These are phyloP conservation scores for Solanum okadae DNA, from an alignment of 257 asterid species.

Conservation along the genomic window DNA sequence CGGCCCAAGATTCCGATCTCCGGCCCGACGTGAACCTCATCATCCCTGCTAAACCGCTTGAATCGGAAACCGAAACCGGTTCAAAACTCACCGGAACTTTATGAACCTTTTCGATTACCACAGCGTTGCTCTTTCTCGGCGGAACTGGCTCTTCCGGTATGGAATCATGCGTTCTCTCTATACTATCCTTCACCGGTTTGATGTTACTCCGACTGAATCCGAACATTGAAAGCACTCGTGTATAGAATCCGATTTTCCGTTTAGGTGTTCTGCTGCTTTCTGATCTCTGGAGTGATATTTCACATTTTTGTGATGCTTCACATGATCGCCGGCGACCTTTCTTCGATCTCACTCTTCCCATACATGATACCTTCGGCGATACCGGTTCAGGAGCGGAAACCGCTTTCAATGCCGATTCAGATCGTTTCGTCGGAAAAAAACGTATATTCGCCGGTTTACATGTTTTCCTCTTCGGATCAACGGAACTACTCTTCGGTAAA, in stretches of 20 bases:
- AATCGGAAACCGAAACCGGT: constrained; percentile 25
- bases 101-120: constrained; percentile 9
- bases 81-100: constrained; percentile 19
- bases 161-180: constrained; percentile 17
- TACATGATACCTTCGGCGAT: constrained; percentile 90
- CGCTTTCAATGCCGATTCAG: constrained; percentile 34
- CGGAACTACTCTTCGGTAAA: constrained; percentile 53
- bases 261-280: constrained; percentile 18
- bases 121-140: constrained; percentile 24
- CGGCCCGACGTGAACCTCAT: constrained; percentile 65
- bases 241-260: constrained; percentile 37
- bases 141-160: constrained; percentile 15
- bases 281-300: constrained; percentile 15
- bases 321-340: constrained; percentile 53
- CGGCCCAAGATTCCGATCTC: constrained; percentile 45
- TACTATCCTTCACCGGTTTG: constrained; percentile 21
- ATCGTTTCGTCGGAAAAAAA: constrained; percentile 55
- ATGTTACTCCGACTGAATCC: constrained; percentile 17
- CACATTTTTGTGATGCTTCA: constrained; percentile 22
- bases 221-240: constrained; percentile 40
- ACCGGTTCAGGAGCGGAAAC: constrained; percentile 51
- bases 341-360: constrained; percentile 87
- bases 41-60: constrained; percentile 63
- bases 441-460: constrained; percentile 32
- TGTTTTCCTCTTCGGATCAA: constrained; percentile 32